These are phyloP conservation scores for Plasmodium gonderi DNA, from an alignment of 169 alveolate species.

Conservation along the genomic window DNA sequence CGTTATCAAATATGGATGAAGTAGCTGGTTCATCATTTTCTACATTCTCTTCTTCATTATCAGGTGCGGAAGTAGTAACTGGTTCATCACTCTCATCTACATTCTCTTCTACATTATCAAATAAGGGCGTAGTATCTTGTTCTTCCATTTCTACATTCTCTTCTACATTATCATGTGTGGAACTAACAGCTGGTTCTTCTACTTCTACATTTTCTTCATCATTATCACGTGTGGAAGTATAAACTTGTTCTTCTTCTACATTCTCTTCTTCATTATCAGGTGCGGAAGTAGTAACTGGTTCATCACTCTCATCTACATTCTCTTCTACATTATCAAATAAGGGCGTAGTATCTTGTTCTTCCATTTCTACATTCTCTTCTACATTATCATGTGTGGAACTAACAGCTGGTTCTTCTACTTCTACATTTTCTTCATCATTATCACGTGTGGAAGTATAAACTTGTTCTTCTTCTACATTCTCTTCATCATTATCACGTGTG, in stretches of 20 bases:
- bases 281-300: neutral
- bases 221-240: neutral
- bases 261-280: neutral
- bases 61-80: neutral
- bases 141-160: neutral
- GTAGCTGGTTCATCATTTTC: neutral
- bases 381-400: neutral
- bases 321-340: neutral
- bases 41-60: neutral
- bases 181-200: neutral
- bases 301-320: neutral
- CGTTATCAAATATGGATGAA: neutral
- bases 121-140: no score
- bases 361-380: neutral
- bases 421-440: neutral
- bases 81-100: neutral
- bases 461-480: no score
- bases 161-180: neutral
- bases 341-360: neutral
- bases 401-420: neutral
- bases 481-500: neutral
- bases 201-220: neutral
- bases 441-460: neutral
- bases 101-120: neutral
- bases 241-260: neutral